phyloP scores from a whole-genome alignment of 1,284 basidiomycete genomes.

The Moniliophthora roreri region DNA sequence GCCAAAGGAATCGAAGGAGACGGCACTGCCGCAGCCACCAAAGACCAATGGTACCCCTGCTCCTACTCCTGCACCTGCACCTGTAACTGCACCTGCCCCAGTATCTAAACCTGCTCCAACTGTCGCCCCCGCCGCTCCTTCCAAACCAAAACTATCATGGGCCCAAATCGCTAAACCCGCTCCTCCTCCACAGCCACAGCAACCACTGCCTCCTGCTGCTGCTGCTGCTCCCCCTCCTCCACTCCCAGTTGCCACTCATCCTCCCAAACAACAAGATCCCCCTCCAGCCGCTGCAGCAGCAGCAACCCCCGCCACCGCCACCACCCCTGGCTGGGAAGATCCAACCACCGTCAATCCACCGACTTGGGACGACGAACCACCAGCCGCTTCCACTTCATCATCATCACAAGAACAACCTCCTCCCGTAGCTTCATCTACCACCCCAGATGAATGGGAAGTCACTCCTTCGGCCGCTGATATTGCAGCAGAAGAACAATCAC shows the following conservation, averaged over 20 bases:
- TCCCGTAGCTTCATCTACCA: slow-evolving; percentile 19
- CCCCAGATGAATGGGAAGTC: slow-evolving; percentile 3
- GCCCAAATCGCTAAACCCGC: slow-evolving; percentile 9
- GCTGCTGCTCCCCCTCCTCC: slow-evolving; percentile 17
- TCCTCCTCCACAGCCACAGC: slow-evolving; percentile 7
- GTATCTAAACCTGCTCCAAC: slow-evolving; percentile 19
- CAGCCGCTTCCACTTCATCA: slow-evolving; percentile 34
- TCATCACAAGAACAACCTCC: slow-evolving; percentile 31
- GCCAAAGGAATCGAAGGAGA: not conserved
- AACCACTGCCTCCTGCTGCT: slow-evolving; percentile 1
- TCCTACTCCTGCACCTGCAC: not conserved
- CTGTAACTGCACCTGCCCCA: slow-evolving; percentile 19
- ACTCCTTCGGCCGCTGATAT: slow-evolving; percentile 1
- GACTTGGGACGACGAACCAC: slow-evolving; percentile 73
- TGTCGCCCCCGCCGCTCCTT: slow-evolving; percentile 14
- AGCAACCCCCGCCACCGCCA: not conserved
- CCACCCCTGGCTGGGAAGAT: slow-evolving; percentile 61
- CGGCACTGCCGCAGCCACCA: slow-evolving; percentile 8
- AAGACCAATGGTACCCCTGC: slow-evolving; percentile 25
- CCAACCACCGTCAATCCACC: slow-evolving; percentile 71
- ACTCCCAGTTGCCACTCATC: slow-evolving; percentile 15
- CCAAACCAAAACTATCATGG: slow-evolving; percentile 22
- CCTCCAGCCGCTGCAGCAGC: slow-evolving; percentile 16
- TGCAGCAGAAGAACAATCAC: slow-evolving; percentile 15
- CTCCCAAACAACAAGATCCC: not conserved